Evolutionary conservation across 2,329 filamentous ascomycete genomes (phyloP).

Genomic region (Xylaria sp.): DNA sequence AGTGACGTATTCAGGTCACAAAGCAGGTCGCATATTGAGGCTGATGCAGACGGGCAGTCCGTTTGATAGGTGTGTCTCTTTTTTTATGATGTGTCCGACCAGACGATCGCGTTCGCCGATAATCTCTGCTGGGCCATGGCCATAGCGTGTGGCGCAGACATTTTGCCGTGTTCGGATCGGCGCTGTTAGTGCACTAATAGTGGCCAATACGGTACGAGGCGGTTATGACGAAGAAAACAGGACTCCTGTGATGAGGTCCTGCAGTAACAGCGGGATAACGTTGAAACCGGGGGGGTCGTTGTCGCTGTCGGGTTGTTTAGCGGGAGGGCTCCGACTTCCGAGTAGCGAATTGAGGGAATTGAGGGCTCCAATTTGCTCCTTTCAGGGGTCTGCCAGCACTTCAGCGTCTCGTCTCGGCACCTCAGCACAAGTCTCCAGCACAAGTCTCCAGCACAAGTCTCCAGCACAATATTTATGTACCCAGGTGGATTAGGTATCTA

Average conservation of each 20-base stretch:
- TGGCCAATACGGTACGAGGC: not conserved
- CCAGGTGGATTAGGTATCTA: too few species aligned
- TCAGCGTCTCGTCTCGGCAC: not conserved
- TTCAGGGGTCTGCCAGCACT: not conserved
- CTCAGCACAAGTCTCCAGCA: not conserved
- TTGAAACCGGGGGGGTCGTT: conserved; percentile 5
- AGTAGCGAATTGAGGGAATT: conserved; percentile 16
- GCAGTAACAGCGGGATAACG: conserved; percentile 19
- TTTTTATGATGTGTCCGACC: conserved; percentile 1
- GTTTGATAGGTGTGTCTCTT: too few species aligned
- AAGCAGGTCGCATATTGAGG: conserved; percentile 7
- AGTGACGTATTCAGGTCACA: conserved; percentile 10
- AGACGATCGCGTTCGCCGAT: conserved; percentile 24
- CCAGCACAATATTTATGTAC: too few species aligned
- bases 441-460: too few species aligned
- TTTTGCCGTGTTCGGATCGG: not conserved
- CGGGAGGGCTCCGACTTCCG: conserved; percentile 8
- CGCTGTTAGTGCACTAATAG: conserved; percentile 23
- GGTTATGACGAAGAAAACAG: not conserved
- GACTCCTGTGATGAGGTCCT: not conserved
- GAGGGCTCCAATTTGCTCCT: conserved; percentile 26
- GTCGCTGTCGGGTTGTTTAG: too few species aligned
- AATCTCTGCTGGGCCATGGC: conserved; percentile 14
- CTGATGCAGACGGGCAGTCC: conserved; percentile 12
- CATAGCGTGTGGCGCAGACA: conserved; percentile 24